These are phyloP conservation scores for Castanea crenata DNA, from an alignment of 306 rosid species.

Conservation along the genomic window DNA sequence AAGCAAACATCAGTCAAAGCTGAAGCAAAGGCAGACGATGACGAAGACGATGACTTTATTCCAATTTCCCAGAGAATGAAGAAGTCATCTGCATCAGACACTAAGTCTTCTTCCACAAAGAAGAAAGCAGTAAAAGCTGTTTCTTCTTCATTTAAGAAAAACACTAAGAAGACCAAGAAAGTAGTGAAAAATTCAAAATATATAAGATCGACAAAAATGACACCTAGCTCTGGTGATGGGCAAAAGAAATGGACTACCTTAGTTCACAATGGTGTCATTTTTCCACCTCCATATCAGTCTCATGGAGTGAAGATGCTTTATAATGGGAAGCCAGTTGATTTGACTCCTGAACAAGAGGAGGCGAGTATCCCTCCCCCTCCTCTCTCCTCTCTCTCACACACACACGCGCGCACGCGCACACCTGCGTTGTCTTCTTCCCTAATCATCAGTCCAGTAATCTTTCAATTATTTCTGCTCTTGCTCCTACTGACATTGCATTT, in stretches of 20 bases:
- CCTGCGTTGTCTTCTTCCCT: neutral
- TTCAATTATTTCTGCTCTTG: neutral
- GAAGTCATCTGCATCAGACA: slow-evolving; percentile 24
- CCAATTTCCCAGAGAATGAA: slow-evolving; percentile 49
- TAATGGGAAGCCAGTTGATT: slow-evolving; percentile 71
- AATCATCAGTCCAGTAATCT: neutral
- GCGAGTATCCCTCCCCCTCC: slow-evolving; percentile 22
- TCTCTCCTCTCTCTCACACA: neutral
- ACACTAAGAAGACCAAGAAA: slow-evolving; percentile 33
- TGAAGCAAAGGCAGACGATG: slow-evolving; percentile 1
- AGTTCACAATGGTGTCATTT: slow-evolving; percentile 93
- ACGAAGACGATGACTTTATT: slow-evolving; percentile 27
- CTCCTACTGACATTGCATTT: neutral
- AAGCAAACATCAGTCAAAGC: slow-evolving; percentile 33
- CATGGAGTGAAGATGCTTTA: slow-evolving; percentile 79
- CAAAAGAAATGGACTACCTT: slow-evolving; percentile 95
- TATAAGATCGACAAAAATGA: slow-evolving; percentile 68
- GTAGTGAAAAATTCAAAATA: slow-evolving; percentile 54
- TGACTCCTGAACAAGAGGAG: slow-evolving; percentile 96
- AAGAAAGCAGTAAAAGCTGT: slow-evolving; percentile 22
- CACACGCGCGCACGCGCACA: neutral
- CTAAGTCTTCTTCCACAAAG: slow-evolving; percentile 28
- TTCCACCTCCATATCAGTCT: slow-evolving; percentile 81
- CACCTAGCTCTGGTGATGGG: slow-evolving; percentile 90
- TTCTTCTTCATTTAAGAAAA: slow-evolving; percentile 42